Conservation (phyloP, 805 yeast genomes). For the Cyberlindnera xylosilytica region DNA sequence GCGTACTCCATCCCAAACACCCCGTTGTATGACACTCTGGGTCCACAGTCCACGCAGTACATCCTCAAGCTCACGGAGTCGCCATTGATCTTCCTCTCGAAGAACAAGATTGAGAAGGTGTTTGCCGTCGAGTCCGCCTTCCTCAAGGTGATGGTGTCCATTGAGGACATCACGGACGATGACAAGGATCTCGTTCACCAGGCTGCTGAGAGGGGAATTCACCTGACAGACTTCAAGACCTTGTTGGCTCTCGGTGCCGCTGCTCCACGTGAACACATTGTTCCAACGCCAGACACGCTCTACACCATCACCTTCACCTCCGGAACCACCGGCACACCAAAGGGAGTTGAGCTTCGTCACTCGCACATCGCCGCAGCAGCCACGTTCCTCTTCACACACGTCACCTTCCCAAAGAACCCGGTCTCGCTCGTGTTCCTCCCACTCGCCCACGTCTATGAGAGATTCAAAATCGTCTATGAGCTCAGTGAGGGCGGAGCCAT, state of each 20-base stretch:
- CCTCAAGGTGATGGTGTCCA: constrained; percentile 52
- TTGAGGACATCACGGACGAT: constrained; percentile 42
- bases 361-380: constrained; percentile 48
- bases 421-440: constrained; percentile 46
- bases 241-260: constrained; percentile 40
- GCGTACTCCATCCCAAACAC: constrained; percentile 54
- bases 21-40: constrained; percentile 55
- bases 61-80: constrained; percentile 59
- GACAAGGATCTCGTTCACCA: constrained; percentile 32
- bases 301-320: constrained; percentile 71
- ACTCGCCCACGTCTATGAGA: constrained; percentile 56
- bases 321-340: constrained; percentile 74
- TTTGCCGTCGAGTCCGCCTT: constrained; percentile 43
- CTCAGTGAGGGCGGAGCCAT: constrained; percentile 45
- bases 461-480: constrained; percentile 41
- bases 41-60: constrained; percentile 58
- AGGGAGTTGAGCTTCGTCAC: constrained; percentile 63
- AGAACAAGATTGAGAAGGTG: constrained; percentile 46
- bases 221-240: constrained; percentile 33
- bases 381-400: constrained; percentile 38
- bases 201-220: constrained; percentile 28
- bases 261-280: constrained; percentile 39
- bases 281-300: constrained; percentile 49
- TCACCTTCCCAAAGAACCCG: constrained; percentile 28
- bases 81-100: constrained; percentile 57